Percentiles rank a stretch among this genome's conserved stretches.
Evolutionary conservation across 441 rosid genomes (phyloP).

Genomic region (Populus trichocarpa): DNA sequence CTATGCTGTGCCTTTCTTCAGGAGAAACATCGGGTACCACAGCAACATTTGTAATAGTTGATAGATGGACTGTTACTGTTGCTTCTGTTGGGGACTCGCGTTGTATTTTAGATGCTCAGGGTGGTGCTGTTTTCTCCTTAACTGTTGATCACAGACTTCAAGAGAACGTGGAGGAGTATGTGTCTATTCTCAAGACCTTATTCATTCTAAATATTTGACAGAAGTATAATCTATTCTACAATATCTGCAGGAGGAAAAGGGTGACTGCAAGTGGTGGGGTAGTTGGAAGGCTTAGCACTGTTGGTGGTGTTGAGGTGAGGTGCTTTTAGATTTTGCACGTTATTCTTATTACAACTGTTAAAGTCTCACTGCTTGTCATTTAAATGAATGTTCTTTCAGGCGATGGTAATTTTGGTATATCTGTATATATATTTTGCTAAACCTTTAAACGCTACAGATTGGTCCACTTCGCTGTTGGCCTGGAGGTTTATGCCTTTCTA

Average conservation of each 20-base stretch:
- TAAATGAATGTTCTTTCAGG: neutral
- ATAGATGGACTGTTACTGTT: constrained; percentile 89
- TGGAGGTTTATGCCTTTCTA: constrained; percentile 88
- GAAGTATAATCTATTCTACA: neutral
- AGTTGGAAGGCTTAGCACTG: constrained; percentile 82
- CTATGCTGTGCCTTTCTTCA: constrained; percentile 20
- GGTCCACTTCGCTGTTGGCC: constrained; percentile 97
- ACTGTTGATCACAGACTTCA: constrained; percentile 91
- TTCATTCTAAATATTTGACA: constrained; percentile 4
- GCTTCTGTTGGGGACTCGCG: constrained; percentile 96
- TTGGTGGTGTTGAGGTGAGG: constrained; percentile 59
- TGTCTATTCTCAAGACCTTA: constrained; percentile 18
- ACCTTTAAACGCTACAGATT: constrained; percentile 44
- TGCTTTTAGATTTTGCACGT: constrained; percentile 1
- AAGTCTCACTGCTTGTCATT: neutral
- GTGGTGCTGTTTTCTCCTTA: constrained; percentile 56
- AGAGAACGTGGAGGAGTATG: constrained; percentile 79
- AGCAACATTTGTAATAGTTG: constrained; percentile 82
- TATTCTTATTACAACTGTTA: neutral
- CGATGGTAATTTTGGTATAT: neutral
- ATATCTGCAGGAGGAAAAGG: constrained; percentile 64
- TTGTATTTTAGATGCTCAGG: constrained; percentile 73
- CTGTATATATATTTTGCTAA: neutral
- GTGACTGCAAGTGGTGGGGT: constrained; percentile 96
- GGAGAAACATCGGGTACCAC: constrained; percentile 95